Percentiles rank a stretch among this genome's conserved stretches.
Evolutionary conservation across 495 filamentous ascomycete species (phyloP).

Genomic region (Sabuloglossum arenarium): DNA sequence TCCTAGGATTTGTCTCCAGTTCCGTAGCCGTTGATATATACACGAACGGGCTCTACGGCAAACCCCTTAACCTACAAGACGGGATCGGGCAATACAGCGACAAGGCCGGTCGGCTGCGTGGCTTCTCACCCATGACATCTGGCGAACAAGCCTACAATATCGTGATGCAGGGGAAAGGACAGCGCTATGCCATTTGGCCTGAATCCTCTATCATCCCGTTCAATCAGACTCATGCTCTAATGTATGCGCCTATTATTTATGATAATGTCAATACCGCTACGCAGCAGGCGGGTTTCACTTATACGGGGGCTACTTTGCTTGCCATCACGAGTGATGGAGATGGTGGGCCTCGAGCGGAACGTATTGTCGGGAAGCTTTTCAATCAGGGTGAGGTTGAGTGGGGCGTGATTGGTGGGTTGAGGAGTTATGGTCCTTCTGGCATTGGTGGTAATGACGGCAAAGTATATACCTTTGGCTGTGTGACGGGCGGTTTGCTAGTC

Average conservation of each 20-base stretch:
- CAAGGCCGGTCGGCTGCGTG: conserved; percentile 14
- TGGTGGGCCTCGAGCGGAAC: conserved; percentile 14
- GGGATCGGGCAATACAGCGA: conserved; percentile 18
- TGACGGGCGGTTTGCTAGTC: conserved; percentile 12
- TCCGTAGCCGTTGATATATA: conserved; percentile 16
- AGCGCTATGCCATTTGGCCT: conserved; percentile 18
- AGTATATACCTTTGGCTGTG: conserved; percentile 16
- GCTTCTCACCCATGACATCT: conserved; percentile 15
- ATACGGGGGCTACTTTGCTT: conserved; percentile 14
- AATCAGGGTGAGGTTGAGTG: conserved; percentile 15
- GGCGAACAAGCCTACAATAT: conserved; percentile 16
- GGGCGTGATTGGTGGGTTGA: conserved; percentile 16
- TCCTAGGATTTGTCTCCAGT: conserved; percentile 17
- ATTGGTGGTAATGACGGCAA: conserved; percentile 15
- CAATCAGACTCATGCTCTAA: conserved; percentile 11
- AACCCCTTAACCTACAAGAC: conserved; percentile 12
- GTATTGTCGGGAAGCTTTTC: conserved; percentile 13
- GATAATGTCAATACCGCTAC: conserved; percentile 14
- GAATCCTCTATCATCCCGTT: conserved; percentile 17
- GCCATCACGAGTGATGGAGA: conserved; percentile 12
- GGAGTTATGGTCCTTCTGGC: conserved; percentile 17
- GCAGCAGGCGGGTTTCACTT: conserved; percentile 13
- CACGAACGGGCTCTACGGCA: conserved; percentile 12
- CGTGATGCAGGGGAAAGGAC: conserved; percentile 14
- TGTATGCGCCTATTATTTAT: conserved; percentile 18